Evolutionary conservation across 306 rosid species (phyloP), one percentile per base, ranked within the genome.

Genomic region (Cicer yamashitae): DNA sequence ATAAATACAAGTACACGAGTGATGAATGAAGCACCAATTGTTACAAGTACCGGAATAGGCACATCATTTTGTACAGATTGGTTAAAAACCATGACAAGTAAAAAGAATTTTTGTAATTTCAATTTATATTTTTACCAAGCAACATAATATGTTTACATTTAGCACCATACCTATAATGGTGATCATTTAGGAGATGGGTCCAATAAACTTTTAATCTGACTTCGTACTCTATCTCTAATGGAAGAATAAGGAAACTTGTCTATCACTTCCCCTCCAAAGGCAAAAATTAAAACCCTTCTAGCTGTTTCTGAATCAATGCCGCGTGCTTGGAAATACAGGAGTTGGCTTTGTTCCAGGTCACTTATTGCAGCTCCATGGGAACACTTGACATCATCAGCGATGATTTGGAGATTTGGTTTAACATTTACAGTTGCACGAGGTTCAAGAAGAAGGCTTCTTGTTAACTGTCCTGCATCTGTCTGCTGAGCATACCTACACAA

Each of bases 311-410:
- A 3, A 82, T 87, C 86, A 22, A 94, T 87, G 58, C 99, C 99
- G 2, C 99, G 99, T 7, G 99, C 89, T 65, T 41, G 88, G 80
- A 92, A 94, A 79, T 92, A 94, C 78, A 91, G 79, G 40, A 94
- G 96, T 17, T 94, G 97, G 74, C 82, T 85, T 73, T 89, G 92
- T 86, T 94, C 99, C 5, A 92, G 85, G 81, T 94, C 99, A 59
- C 99, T 91, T 74, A 94, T 92, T 37, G 99, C 99, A 76, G 96
- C 97, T 74, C 97, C 99, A 75, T 94, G 99, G 7, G 99, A 94
- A 73, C 99, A 94, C 82, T 90, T 92, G 51, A 94, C 99, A 7
- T 94, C 93, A 48, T 94, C 89, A 0, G 99, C 97, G 45, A 94
- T 86, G 54, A 94, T 94, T 73, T 92, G 99, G 76, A 94, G 99